Evolutionary conservation across 78 protist genomes (phyloP).

Genomic region (Tieghemostelium lacteum): DNA sequence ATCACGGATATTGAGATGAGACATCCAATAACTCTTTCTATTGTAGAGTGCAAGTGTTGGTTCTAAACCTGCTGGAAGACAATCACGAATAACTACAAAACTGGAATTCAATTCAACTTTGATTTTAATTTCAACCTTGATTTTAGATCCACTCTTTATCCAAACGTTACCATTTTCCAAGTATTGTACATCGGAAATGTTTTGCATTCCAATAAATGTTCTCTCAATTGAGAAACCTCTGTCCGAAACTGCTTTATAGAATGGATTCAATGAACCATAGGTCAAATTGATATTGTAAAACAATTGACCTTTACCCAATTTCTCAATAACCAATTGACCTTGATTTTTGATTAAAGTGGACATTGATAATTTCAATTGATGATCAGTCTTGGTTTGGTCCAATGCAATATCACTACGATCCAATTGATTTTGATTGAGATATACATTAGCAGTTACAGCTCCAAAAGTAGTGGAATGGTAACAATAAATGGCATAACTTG

Average conservation of each 20-base stretch:
- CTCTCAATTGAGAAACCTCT: slow-evolving; percentile 29
- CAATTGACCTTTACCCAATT: slow-evolving; percentile 7
- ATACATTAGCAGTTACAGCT: background rate
- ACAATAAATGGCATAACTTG: background rate
- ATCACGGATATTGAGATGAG: slow-evolving; percentile 36
- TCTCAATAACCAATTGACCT: slow-evolving; percentile 22
- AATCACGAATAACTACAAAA: slow-evolving; percentile 33
- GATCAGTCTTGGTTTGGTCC: no score
- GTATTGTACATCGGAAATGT: background rate
- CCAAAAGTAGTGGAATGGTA: no score
- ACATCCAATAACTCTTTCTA: background rate
- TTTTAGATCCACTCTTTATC: slow-evolving; percentile 33
- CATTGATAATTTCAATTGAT: no score
- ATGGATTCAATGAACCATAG: slow-evolving; percentile 8
- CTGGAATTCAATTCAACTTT: background rate
- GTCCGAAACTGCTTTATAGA: background rate
- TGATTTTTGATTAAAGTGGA: slow-evolving; percentile 47
- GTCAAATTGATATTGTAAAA: slow-evolving; percentile 10
- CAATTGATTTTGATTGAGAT: slow-evolving; percentile 3
- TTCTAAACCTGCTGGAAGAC: slow-evolving; percentile 56
- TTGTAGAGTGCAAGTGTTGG: background rate
- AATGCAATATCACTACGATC: background rate
- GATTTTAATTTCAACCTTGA: slow-evolving; percentile 19
- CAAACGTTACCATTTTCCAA: background rate
- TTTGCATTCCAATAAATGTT: slow-evolving; percentile 5